phyloP scores from a whole-genome alignment of 768 basidiomycete genomes.

The Rubroboletus satanas region DNA sequence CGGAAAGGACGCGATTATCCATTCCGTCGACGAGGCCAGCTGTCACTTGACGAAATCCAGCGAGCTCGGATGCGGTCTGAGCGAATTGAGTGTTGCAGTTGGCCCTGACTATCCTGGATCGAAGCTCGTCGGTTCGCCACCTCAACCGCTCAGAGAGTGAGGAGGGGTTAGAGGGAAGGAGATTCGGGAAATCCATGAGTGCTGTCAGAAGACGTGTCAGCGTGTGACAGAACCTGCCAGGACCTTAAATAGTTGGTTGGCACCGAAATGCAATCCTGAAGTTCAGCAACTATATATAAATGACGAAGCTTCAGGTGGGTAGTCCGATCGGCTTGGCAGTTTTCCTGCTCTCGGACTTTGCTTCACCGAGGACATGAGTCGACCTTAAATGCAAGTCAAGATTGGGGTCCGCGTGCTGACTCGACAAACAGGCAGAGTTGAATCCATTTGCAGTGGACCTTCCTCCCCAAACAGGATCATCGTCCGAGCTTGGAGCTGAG shows the following conservation, averaged over 20 bases:
- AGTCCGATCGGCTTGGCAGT: neutral
- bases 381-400: neutral
- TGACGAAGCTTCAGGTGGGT: no score
- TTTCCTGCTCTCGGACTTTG: neutral
- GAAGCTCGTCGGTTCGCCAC: neutral
- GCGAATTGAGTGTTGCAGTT: conserved; percentile 6
- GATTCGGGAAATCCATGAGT: neutral
- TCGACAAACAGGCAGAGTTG: no score
- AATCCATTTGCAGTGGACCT: neutral
- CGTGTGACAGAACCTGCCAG: neutral
- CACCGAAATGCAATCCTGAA: neutral
- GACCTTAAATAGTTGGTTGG: neutral
- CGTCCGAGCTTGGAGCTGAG: neutral
- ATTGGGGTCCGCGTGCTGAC: neutral
- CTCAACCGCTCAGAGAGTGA: neutral
- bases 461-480: neutral
- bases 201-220: no score
- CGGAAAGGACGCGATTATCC: neutral
- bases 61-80: conserved; percentile 3
- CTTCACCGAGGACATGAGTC: neutral
- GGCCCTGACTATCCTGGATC: neutral
- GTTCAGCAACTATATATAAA: neutral
- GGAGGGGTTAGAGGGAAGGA: neutral
- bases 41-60: neutral
- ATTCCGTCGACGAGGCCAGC: neutral